Base-by-base conservation (phyloP, 1,284 basidiomycete genomes). In the Sanghuangporus sanghuang region DNA sequence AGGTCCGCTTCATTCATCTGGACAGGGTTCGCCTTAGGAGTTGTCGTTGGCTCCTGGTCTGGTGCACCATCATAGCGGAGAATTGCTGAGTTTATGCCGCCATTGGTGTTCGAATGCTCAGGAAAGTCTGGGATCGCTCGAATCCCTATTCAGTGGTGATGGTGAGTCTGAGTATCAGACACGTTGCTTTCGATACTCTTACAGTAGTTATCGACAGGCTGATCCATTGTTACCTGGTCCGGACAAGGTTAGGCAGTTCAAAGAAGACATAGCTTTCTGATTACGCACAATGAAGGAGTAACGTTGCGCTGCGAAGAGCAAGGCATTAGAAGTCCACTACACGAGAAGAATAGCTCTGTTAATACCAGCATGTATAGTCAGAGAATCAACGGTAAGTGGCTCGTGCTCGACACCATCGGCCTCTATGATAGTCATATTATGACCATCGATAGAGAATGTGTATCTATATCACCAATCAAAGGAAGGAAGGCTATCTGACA, bases 361-460 rank as follows among this genome's bases (percentile, higher is more conserved):
- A 32, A 35, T 5, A 61, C 59, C 59, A 5, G 67, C 64, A 14
- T 61, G 74, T 40, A 78, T 69, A 1, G 70, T 54, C 18, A 78
- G 68, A n/a, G 70, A 65, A 39, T 78, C 71, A 4, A 74, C 72
- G 0, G 57, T 27, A 23, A 73, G 46, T 1, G 77, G 75, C 14
- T 70, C 40, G 12, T 73, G 72, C 40, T 71, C 73, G 49, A 76
- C 66, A 16, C 77, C 77, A 57, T 80, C 79, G 0, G 71, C 78
- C 67, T 80, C 79, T 59, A 81, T 79, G 62, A 80, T 65, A 2
- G 66, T 68, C 42, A 69, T 59, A 12, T 60, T 59, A 46, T 70
- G 68, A 21, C 57, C 59, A 44, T 67, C 66, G 39, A 70, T 67
- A 12, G 67, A 64, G 38, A 68, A 65, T 39, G 56, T 66, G 44